Percentiles rank a stretch among this genome's conserved stretches.
Conservation (phyloP, 1,284 basidiomycete species). For the Cystobasidium sp. region DNA sequence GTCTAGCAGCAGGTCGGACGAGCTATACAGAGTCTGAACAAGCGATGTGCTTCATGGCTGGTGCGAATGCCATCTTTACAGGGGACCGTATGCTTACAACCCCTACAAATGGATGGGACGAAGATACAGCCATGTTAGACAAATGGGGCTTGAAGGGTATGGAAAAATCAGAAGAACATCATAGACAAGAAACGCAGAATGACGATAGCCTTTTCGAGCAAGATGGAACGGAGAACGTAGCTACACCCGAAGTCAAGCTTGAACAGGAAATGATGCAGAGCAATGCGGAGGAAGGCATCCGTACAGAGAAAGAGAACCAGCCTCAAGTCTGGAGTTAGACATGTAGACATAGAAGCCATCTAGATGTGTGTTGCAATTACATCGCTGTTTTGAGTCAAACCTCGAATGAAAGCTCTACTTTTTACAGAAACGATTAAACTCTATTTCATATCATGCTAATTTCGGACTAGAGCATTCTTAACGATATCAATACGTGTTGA, state of each 20-base stretch:
- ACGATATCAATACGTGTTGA: too few species aligned
- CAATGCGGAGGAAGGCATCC: slow-evolving; percentile 1
- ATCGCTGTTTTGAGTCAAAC: not conserved
- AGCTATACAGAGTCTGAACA: slow-evolving; percentile 89
- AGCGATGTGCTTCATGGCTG: slow-evolving; percentile 97
- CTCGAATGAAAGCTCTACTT: not conserved
- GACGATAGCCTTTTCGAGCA: not conserved
- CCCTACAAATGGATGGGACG: slow-evolving; percentile 64
- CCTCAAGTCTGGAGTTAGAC: slow-evolving; percentile 32
- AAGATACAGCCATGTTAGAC: slow-evolving; percentile 92
- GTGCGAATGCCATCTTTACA: slow-evolving; percentile 97
- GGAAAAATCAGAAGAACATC: slow-evolving; percentile 65
- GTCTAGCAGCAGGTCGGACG: slow-evolving; percentile 91
- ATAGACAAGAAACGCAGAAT: slow-evolving; percentile 16
- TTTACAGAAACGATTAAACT: too few species aligned
- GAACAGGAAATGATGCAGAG: slow-evolving; percentile 29
- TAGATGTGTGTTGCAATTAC: not conserved
- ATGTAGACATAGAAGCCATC: not conserved
- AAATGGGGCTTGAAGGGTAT: slow-evolving; percentile 92
- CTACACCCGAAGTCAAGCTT: slow-evolving; percentile 16
- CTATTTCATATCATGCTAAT: too few species aligned
- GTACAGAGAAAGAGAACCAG: slow-evolving; percentile 8
- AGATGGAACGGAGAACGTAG: not conserved
- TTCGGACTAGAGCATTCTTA: too few species aligned
- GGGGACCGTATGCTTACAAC: slow-evolving; percentile 97